A percentile compares a stretch with the other conserved stretches of the same genome.
These are phyloP conservation scores for Pezicula neosporulosa DNA, from an alignment of 2,329 filamentous ascomycete genomes.

Conservation along the genomic window DNA sequence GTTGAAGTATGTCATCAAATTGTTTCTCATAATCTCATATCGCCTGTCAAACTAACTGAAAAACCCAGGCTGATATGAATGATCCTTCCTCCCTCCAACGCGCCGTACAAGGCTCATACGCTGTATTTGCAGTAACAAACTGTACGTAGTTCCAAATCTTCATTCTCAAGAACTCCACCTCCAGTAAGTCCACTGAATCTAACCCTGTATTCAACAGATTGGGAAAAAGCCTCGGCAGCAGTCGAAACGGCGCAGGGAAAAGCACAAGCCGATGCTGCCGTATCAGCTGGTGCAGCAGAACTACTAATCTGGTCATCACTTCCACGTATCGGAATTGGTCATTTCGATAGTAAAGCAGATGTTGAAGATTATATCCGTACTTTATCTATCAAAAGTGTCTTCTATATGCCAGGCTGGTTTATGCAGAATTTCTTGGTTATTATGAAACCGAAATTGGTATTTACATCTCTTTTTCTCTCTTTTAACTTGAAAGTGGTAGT, in stretches of 20 bases:
- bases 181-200: too few species aligned
- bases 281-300: conserved; percentile 31
- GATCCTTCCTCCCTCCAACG: conserved; percentile 6
- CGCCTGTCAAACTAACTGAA: too few species aligned
- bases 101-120: conserved; percentile 31
- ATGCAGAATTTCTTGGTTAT: conserved; percentile 25
- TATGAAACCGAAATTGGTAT: background rate
- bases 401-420: conserved; percentile 41
- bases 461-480: too few species aligned
- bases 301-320: conserved; percentile 40
- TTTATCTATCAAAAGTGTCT: conserved; percentile 37
- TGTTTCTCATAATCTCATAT: too few species aligned
- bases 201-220: background rate
- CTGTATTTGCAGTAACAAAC: conserved; percentile 33
- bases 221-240: conserved; percentile 19
- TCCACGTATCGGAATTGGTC: conserved; percentile 15
- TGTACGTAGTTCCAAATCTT: background rate
- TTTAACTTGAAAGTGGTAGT: conserved; percentile 3
- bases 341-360: conserved; percentile 28
- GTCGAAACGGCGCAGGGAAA: background rate
- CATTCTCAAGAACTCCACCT: too few species aligned
- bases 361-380: conserved; percentile 30
- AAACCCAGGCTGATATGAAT: conserved; percentile 4
- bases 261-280: background rate
- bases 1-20: conserved; percentile 15